Evolutionary conservation across 2,329 filamentous ascomycete genomes (phyloP).

Genomic region (Elsinoe ampelina): DNA sequence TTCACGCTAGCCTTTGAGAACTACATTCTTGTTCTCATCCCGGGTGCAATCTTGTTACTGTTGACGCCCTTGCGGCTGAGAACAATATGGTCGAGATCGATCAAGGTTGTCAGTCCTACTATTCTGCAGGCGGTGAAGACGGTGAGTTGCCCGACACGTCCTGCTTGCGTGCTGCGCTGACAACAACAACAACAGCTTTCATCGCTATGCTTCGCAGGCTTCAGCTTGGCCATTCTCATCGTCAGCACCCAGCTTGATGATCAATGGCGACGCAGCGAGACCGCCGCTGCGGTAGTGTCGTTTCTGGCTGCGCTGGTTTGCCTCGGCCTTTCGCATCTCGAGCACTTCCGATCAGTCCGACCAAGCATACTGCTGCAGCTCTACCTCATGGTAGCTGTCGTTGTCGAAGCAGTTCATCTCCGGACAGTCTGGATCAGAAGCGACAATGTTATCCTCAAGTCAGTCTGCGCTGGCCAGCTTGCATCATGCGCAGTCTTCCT

Average conservation of each 20-base stretch:
- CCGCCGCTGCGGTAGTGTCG: constrained; percentile 21
- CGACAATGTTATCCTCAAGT: constrained; percentile 16
- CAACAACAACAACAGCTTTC: constrained; percentile 12
- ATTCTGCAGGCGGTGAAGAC: constrained; percentile 21
- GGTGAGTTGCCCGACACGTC: constrained; percentile 10
- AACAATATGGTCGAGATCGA: constrained; percentile 20
- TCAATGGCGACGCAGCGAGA: constrained; percentile 17
- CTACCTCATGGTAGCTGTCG: constrained; percentile 23
- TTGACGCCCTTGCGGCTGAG: constrained; percentile 23
- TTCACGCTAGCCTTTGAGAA: constrained; percentile 25
- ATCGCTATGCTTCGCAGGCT: constrained; percentile 19
- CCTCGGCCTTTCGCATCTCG: constrained; percentile 21
- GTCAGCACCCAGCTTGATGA: constrained; percentile 14
- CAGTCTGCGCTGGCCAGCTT: constrained; percentile 19
- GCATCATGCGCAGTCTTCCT: constrained; percentile 20
- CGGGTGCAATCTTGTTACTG: constrained; percentile 21
- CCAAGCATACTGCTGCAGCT: constrained; percentile 25
- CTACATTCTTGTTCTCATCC: constrained; percentile 23
- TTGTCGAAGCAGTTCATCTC: constrained; percentile 23
- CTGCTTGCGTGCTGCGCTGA: neutral
- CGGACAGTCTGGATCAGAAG: constrained; percentile 23
- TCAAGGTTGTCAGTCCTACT: constrained; percentile 19
- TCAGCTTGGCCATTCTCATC: constrained; percentile 19
- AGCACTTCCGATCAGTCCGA: constrained; percentile 23
- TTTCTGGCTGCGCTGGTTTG: constrained; percentile 20